Base-by-base conservation (phyloP, 306 rosid genomes). In the Quercus robur region DNA sequence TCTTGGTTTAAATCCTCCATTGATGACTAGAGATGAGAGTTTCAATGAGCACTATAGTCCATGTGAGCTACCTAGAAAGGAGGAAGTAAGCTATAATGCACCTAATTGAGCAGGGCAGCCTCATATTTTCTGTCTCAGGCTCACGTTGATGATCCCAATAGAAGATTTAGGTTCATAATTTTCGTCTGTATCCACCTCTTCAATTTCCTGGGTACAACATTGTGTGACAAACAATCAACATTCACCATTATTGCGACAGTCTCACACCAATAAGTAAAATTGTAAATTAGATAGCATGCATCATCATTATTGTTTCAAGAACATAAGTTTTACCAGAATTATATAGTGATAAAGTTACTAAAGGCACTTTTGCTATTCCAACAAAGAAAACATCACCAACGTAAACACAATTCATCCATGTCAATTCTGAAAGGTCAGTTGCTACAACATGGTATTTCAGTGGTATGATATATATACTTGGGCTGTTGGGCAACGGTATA, bases 121-220 rank as follows among this genome's bases (percentile, higher is more conserved):
- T 91, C 85, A 93, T 72, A 82, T 79, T 77, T 84, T 89, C 30
- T 82, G 92, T 85, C 81, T 86, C 79, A 93, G 94, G 70, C 88
- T 80, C 79, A 88, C 92, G 4, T 87, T 82, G 63, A 88, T 88
- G 79, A 95, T 93, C 77, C 90, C 86, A 38, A 95, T 87, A 12
- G 89, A 78, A 49, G 93, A 56, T 83, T 93, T 95, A 35, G 97
- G 99, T 44, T 84, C 90, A 87, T 89, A 95, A 73, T 91, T 94
- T 84, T 91, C 97, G 77, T 95, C 99, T 5, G 99, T 95, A 80
- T 95, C 99, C 68, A 95, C 97, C 90, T 93, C 98, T 83, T 95
- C 99, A 55, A 95, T 91, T 83, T 88, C 92, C 92, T 88, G 88
- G 18, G 35, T 10, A 49, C 20, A 49, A 51, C 38, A 26, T 44